phyloP scores from a whole-genome alignment of 768 basidiomycete species.

The Cyclocybe cylindracea region DNA sequence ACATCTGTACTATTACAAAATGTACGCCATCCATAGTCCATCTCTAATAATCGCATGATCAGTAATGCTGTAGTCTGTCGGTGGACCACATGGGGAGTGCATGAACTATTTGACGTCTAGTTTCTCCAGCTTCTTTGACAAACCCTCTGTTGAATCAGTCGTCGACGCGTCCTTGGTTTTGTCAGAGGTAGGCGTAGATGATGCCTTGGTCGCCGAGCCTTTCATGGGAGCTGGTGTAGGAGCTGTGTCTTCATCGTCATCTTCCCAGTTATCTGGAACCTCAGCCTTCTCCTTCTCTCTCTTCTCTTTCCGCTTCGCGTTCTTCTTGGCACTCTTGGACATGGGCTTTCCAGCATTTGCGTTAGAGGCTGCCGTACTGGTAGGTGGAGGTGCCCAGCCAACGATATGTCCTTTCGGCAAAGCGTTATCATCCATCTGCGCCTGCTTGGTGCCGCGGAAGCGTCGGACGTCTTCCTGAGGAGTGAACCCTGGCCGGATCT shows the following conservation, averaged over 20 bases:
- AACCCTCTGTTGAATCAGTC: slow-evolving; percentile 20
- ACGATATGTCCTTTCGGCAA: slow-evolving; percentile 81
- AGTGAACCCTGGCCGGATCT: slow-evolving; percentile 90
- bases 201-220: slow-evolving; percentile 10
- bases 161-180: slow-evolving; percentile 13
- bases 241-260: slow-evolving; percentile 53
- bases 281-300: slow-evolving; percentile 51
- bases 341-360: slow-evolving; percentile 40
- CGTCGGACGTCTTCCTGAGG: slow-evolving; percentile 92
- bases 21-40: slow-evolving; percentile 28
- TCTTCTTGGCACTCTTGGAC: slow-evolving; percentile 83
- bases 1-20: slow-evolving; percentile 31
- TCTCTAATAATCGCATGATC: slow-evolving; percentile 1
- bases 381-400: slow-evolving; percentile 72
- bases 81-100: neutral
- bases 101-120: slow-evolving; percentile 50
- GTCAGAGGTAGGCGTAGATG: slow-evolving; percentile 11
- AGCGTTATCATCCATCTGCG: slow-evolving; percentile 62
- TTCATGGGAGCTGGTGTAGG: slow-evolving; percentile 24
- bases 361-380: slow-evolving; percentile 36
- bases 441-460: slow-evolving; percentile 79
- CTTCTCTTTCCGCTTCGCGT: slow-evolving; percentile 78
- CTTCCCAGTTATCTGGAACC: slow-evolving; percentile 82
- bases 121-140: slow-evolving; percentile 57
- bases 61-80: too few species aligned